phyloP scores from a whole-genome alignment of 805 yeast species.

The Monosporozyma servazzii region DNA sequence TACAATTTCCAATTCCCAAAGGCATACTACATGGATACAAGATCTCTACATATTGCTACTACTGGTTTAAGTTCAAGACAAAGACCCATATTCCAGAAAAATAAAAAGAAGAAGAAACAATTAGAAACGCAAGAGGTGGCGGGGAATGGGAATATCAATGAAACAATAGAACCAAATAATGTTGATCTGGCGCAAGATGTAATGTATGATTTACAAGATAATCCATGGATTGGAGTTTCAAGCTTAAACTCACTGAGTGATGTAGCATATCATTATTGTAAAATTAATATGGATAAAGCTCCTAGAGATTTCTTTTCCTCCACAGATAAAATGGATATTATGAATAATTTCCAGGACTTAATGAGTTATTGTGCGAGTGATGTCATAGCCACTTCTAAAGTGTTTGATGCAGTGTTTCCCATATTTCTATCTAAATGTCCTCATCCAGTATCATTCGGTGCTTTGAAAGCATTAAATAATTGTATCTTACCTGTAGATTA shows the following conservation, averaged over 20 bases:
- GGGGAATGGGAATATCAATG: constrained; percentile 1
- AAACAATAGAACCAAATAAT: background rate
- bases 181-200: constrained; percentile 13
- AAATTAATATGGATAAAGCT: constrained; percentile 54
- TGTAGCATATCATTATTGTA: constrained; percentile 73
- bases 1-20: constrained; percentile 58
- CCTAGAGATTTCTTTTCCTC: constrained; percentile 57
- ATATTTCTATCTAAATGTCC: constrained; percentile 61
- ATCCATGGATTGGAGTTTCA: constrained; percentile 80
- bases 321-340: constrained; percentile 43
- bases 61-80: constrained; percentile 92
- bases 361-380: constrained; percentile 81
- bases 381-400: constrained; percentile 63
- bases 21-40: constrained; percentile 79
- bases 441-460: constrained; percentile 92
- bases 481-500: constrained; percentile 69
- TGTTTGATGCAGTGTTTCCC: constrained; percentile 63
- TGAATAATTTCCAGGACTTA: constrained; percentile 47
- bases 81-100: constrained; percentile 65
- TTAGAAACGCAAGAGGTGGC: constrained; percentile 4
- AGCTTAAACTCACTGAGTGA: constrained; percentile 71
- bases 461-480: constrained; percentile 62
- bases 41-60: constrained; percentile 85
- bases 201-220: constrained; percentile 30
- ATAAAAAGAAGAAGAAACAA: constrained; percentile 31